Base-by-base conservation (phyloP, 2,329 filamentous ascomycete species). In the Colletotrichum echinochloae region DNA sequence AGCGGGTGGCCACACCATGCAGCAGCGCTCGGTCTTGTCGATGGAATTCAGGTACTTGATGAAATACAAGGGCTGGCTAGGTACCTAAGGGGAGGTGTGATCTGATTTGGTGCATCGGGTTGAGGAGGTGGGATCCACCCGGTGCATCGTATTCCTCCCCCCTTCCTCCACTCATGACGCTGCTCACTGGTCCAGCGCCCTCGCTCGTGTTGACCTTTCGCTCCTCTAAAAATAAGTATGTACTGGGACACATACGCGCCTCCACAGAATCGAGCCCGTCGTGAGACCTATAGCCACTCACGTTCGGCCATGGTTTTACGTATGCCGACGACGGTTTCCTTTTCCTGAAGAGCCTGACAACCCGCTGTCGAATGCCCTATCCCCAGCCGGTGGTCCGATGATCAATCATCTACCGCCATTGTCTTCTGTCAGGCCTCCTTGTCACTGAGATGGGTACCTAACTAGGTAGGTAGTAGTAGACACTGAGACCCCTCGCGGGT, bases 191-290 rank as follows among this genome's bases (percentile, higher is more conserved):
- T 39, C 48, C 64, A 46, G 30, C 55, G 18, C 56, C 26, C 48
- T 64, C 52, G 33, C 63, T 70, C 67, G 67, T 70, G 63, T 70
- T 70, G 63, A 44, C 63, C 35, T 60, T n/a, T 35, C 52, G 33
- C 52, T 56, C 49, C 67, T 61, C 59, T 70, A 70, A 70, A 70
- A 70, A 70, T 70, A 70, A 66, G 26, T 11, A 33, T 65, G 12
- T 51, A 51, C 41, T 56, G 26, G 33, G 41, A 39, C 54, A 57
- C 51, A 61, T 56, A 60, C 63, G 56, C 63, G 18, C 63, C 67
- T 70, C 67, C 67, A 70, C 67, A 61, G 28, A 60, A 57, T 66
- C 63, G 63, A 56, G 41, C 66, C 56, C 44, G 33, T 56, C 56
- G 56, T 63, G 56, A 66, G 67, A 57, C 56, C 41, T 33, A 59